Evolutionary conservation across 164 flowering plant genomes (phyloP).

Genomic region (Stephania japonica): DNA sequence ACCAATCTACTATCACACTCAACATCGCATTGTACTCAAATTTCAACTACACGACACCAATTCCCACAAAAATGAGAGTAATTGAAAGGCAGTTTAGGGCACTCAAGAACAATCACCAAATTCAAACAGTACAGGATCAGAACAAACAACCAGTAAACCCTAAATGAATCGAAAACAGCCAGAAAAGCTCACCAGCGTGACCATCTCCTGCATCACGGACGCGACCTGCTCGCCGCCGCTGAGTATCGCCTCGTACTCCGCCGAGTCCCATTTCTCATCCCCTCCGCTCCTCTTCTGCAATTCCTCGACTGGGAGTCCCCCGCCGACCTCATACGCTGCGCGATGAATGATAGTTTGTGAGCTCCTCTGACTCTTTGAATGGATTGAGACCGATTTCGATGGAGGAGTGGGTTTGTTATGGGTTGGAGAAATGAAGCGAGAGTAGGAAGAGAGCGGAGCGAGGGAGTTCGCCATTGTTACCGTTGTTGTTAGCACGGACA

Average conservation of each 20-base stretch:
- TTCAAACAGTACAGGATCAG: not conserved
- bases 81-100: not conserved
- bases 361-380: conserved; percentile 3
- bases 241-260: conserved; percentile 67
- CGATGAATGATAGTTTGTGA: not conserved
- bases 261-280: conserved; percentile 25
- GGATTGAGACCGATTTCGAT: not conserved
- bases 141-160: not conserved
- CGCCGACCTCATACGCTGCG: conserved; percentile 29
- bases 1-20: too few species aligned
- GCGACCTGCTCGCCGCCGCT: conserved; percentile 94
- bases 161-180: too few species aligned
- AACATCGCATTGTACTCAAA: too few species aligned
- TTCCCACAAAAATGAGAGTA: not conserved
- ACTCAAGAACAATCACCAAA: not conserved
- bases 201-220: conserved; percentile 83
- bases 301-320: conserved; percentile 21
- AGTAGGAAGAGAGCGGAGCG: not conserved
- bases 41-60: not conserved
- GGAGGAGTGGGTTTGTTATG: not conserved
- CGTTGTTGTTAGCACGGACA: not conserved
- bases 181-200: conserved; percentile 47
- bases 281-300: conserved; percentile 4
- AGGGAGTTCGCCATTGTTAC: not conserved
- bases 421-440: not conserved